Conservation (phyloP, 345 rosid species). For the Murraya paniculata region DNA sequence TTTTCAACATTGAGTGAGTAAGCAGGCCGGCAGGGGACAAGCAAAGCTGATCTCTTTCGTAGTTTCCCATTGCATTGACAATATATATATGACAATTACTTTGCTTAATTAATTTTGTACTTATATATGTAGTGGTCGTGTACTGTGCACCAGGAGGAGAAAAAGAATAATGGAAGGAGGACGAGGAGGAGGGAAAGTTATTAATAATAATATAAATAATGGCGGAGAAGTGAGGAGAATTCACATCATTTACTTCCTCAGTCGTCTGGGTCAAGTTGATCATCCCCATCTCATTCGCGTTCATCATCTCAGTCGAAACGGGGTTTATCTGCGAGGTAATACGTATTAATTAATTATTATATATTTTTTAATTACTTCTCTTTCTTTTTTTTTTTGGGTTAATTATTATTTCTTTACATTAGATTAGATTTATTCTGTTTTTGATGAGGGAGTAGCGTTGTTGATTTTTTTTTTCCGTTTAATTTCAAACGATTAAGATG, state of each 20-base stretch:
- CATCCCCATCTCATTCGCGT: conserved; percentile 80
- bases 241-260: conserved; percentile 69
- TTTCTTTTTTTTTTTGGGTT: neutral
- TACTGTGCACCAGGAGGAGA: conserved; percentile 2
- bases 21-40: conserved; percentile 14
- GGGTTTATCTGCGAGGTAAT: conserved; percentile 64
- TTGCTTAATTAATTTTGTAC: neutral
- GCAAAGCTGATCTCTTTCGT: neutral
- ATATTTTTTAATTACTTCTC: neutral
- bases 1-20: neutral
- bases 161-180: conserved; percentile 11
- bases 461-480: neutral
- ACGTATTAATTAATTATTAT: neutral
- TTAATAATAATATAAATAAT: neutral
- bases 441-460: too few relatives aligned
- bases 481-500: conserved; percentile 30
- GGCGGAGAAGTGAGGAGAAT: conserved; percentile 55
- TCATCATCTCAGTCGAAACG: conserved; percentile 45
- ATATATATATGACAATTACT: neutral
- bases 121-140: neutral
- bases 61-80: neutral
- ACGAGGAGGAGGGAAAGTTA: neutral
- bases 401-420: too few relatives aligned
- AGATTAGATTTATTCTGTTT: too few relatives aligned
- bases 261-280: conserved; percentile 46